Conservation (phyloP, 768 basidiomycete genomes). For the Termitomyces heimii region DNA sequence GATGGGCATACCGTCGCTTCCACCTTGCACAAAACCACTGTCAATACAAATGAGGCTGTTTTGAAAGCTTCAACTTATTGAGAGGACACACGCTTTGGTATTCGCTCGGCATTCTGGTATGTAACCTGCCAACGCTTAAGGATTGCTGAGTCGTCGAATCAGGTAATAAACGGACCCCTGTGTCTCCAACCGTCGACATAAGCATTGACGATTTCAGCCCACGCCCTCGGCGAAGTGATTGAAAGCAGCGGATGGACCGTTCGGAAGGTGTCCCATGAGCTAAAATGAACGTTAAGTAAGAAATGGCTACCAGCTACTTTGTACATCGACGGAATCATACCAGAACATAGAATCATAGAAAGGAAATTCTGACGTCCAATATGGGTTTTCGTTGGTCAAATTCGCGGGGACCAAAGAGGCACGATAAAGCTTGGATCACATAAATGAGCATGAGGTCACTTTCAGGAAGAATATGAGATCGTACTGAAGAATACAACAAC, state of each 20-base stretch:
- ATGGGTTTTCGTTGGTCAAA: constrained; percentile 43
- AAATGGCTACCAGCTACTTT: background rate
- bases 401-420: constrained; percentile 46
- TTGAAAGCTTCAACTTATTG: background rate
- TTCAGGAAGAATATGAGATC: background rate
- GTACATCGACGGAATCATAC: constrained; percentile 18
- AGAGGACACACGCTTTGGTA: constrained; percentile 34
- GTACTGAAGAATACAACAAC: constrained; percentile 42
- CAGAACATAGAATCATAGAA: constrained; percentile 50
- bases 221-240: constrained; percentile 36
- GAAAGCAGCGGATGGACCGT: constrained; percentile 47
- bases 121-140: constrained; percentile 23
- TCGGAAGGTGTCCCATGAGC: constrained; percentile 51
- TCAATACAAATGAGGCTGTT: background rate
- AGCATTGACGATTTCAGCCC: constrained; percentile 41
- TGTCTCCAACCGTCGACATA: constrained; percentile 48
- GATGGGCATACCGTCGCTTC: constrained; percentile 46
- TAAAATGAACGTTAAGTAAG: constrained; percentile 13
- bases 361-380: constrained; percentile 39
- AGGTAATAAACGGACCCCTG: constrained; percentile 25
- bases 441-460: background rate
- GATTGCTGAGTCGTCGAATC: background rate
- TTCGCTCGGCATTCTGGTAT: constrained; percentile 47
- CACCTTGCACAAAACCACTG: constrained; percentile 46
- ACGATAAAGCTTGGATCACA: constrained; percentile 35